These are phyloP conservation scores for Jatropha podagrica DNA, from an alignment of 441 rosid species.

Conservation along the genomic window DNA sequence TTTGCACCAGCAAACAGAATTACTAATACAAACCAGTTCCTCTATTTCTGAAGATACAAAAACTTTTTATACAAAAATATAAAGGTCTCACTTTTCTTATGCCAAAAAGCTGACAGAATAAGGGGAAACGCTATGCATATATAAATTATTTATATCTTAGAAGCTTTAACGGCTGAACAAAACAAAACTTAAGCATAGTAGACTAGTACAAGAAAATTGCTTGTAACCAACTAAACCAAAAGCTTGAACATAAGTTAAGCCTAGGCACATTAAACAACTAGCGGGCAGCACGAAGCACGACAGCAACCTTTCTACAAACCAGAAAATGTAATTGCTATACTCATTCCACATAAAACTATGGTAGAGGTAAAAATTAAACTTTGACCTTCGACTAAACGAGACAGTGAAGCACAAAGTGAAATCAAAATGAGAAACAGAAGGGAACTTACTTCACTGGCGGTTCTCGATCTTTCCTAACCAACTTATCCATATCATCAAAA, in stretches of 20 bases:
- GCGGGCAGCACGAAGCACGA: not conserved
- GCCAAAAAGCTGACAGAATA: slow-evolving; percentile 7
- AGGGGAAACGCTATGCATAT: slow-evolving; percentile 1
- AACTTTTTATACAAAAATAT: not conserved
- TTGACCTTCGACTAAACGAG: not conserved
- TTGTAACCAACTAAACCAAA: slow-evolving; percentile 4
- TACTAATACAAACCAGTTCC: not conserved
- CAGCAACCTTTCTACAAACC: not conserved
- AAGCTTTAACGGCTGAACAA: not conserved
- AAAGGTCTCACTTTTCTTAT: not conserved
- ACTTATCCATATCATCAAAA: slow-evolving; percentile 81
- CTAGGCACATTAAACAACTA: not conserved
- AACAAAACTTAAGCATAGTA: not conserved
- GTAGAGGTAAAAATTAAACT: not conserved
- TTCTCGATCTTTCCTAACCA: slow-evolving; percentile 73
- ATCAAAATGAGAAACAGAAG: slow-evolving; percentile 17
- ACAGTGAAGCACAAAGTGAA: not conserved
- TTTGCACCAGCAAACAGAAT: not conserved
- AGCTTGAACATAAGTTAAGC: not conserved
- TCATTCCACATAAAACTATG: not conserved
- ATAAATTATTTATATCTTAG: not conserved
- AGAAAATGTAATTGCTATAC: not conserved
- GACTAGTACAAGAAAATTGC: not conserved
- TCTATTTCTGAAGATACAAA: not conserved
- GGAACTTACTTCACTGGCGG: slow-evolving; percentile 86